phyloP scores from a whole-genome alignment of 148 eudicot species.

The Chenopodium formosanum region DNA sequence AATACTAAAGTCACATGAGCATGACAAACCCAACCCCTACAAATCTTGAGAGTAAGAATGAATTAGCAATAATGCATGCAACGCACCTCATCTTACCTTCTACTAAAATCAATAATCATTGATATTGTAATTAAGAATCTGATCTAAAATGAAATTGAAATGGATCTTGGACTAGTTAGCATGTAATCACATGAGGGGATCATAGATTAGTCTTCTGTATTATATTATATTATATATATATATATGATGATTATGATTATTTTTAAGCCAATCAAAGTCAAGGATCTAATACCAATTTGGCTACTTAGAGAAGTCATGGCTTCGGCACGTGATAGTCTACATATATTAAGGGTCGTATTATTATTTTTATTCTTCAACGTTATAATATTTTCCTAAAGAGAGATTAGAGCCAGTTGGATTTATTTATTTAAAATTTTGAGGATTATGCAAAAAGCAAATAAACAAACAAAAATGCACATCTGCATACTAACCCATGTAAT shows the following conservation, averaged over 20 bases:
- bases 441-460: no score
- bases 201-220: no score
- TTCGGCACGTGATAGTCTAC: neutral
- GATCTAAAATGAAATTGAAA: constrained; percentile 8
- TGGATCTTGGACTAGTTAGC: constrained; percentile 5
- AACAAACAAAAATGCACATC: neutral
- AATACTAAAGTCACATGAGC: constrained; percentile 24
- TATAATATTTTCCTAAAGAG: no score
- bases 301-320: neutral
- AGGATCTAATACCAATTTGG: constrained; percentile 13
- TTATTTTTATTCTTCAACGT: neutral
- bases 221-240: no score
- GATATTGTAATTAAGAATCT: neutral
- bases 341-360: no score
- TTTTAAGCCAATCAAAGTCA: constrained; percentile 10
- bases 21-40: constrained; percentile 19
- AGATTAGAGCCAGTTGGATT: no score
- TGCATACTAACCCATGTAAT: no score
- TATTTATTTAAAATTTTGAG: no score
- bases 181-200: constrained; percentile 16
- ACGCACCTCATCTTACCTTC: constrained; percentile 5
- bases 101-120: neutral
- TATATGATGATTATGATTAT: neutral
- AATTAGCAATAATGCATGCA: constrained; percentile 16
- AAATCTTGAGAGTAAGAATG: constrained; percentile 19